These are phyloP conservation scores for Hamamelis virginiana DNA, from an alignment of 164 flowering plant species.

Conservation along the genomic window DNA sequence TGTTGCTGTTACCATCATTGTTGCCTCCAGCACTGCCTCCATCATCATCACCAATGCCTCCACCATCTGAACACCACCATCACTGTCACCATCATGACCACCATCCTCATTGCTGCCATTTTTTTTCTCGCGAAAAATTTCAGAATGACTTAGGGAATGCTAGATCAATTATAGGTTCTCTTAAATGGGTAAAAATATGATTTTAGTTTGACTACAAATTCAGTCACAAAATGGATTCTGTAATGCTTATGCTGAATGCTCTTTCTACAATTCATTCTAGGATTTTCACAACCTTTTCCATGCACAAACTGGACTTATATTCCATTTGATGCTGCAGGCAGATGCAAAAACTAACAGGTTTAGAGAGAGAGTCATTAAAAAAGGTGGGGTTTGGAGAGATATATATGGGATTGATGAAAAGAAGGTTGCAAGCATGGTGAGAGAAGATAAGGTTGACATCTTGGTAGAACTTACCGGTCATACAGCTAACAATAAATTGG, in stretches of 20 bases:
- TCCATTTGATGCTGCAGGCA: slow-evolving; percentile 50
- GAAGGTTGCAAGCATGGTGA: slow-evolving; percentile 89
- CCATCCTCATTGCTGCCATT: background rate
- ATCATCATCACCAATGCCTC: background rate
- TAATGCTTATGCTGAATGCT: background rate
- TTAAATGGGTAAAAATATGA: too few relatives aligned
- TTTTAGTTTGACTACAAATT: background rate
- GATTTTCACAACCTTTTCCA: background rate
- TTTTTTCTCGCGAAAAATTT: background rate
- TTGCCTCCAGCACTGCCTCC: too few relatives aligned
- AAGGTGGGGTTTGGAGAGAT: slow-evolving; percentile 93
- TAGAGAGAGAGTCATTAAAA: slow-evolving; percentile 73
- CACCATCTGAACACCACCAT: background rate
- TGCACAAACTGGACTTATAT: background rate
- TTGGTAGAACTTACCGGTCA: slow-evolving; percentile 99
- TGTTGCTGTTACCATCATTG: too few relatives aligned
- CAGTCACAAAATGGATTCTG: background rate
- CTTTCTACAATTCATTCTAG: background rate
- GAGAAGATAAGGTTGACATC: slow-evolving; percentile 93
- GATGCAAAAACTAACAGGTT: slow-evolving; percentile 92
- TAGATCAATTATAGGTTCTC: too few relatives aligned
- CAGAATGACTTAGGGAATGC: background rate
- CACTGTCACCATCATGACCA: background rate
- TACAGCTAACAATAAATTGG: slow-evolving; percentile 96
- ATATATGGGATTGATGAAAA: slow-evolving; percentile 97